Evolutionary conservation across 768 basidiomycete genomes (phyloP), one percentile per base, ranked within the genome.

Genomic region (Kwoniella newhampshirensis): DNA sequence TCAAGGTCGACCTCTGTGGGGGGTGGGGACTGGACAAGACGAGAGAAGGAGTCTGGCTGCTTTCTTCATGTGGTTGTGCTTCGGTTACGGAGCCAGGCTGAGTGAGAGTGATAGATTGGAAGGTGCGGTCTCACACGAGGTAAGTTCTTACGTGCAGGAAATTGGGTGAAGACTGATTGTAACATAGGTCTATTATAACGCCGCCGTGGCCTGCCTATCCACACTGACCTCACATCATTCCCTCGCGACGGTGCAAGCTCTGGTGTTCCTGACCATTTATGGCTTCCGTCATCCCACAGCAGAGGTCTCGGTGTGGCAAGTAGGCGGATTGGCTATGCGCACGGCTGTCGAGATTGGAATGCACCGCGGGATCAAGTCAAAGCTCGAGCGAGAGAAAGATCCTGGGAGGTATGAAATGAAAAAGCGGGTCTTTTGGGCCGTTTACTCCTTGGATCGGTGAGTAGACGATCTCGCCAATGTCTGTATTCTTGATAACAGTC

Each of bases 191-290:
- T 75, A 73, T 53, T 71, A 70, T 59, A 60, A 64, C 50, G 60
- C 66, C 18, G 70, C 73, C 1, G 65, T 74, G 41, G 66, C 66
- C 0, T 64, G 68, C 44, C 55, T 75, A 37, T 72, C 72, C 5
- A 69, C 61, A 1, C 56, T 75, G 13, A 66, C 67, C 11, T 60
- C 63, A 1, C 60, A 70, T 17, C 71, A 71, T 25, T 71, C 72
- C 40, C 54, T 73, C 21, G 64, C 60, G 20, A 69, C 68, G 21
- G 71, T 70, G 2, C 68, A 72, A 53, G 63, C 65, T 0, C 48
- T 72, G 3, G 28, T 69, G 7, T 47, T 72, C 23, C 54, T 72
- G 52, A 60, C 54, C 30, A 61, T 68, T 12, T 67, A 64, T 26
- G 42, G 46, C 15, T 59, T 55, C 18, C 36, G 49, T 2, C 57